Evolutionary conservation across 495 filamentous ascomycete genomes (phyloP).

Genomic region (Penicillium herquei): DNA sequence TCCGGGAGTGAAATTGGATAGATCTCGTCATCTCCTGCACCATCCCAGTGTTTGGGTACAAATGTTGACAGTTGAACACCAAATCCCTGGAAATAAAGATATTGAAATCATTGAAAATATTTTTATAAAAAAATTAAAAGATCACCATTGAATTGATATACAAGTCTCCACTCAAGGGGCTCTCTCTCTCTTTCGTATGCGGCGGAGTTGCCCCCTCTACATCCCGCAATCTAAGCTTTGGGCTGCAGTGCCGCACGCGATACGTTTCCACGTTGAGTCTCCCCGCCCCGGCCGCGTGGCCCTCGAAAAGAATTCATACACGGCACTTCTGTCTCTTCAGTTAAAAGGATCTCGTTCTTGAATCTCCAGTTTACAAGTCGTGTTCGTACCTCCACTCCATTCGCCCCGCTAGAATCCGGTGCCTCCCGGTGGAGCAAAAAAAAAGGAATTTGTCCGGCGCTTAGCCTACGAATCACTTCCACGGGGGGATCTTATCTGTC

Average conservation of each 20-base stretch:
- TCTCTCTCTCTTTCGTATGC: background rate
- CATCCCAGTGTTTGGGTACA: too few species aligned
- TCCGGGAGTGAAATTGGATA: too few species aligned
- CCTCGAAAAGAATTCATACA: background rate
- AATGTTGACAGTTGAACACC: too few species aligned
- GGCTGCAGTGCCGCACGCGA: slow-evolving; percentile 15
- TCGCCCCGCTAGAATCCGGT: slow-evolving; percentile 1
- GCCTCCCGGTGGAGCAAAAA: slow-evolving; percentile 11
- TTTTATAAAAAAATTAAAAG: too few species aligned
- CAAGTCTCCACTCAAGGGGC: too few species aligned
- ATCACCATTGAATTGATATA: too few species aligned
- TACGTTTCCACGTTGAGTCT: slow-evolving; percentile 17
- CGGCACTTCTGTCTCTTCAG: background rate
- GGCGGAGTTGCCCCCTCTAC: background rate
- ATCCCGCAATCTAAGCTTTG: slow-evolving; percentile 4
- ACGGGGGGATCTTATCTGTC: background rate
- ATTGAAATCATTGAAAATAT: too few species aligned
- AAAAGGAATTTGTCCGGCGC: background rate
- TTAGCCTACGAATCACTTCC: background rate
- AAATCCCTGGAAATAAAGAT: too few species aligned
- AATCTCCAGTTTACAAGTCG: too few species aligned
- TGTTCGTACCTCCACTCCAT: too few species aligned
- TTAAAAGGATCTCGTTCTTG: background rate
- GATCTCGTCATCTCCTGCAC: too few species aligned
- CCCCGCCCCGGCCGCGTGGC: slow-evolving; percentile 15